Evolutionary conservation across 495 filamentous ascomycete genomes (phyloP), one percentile per base, ranked within the genome.

Genomic region (Bombardia bombarda): DNA sequence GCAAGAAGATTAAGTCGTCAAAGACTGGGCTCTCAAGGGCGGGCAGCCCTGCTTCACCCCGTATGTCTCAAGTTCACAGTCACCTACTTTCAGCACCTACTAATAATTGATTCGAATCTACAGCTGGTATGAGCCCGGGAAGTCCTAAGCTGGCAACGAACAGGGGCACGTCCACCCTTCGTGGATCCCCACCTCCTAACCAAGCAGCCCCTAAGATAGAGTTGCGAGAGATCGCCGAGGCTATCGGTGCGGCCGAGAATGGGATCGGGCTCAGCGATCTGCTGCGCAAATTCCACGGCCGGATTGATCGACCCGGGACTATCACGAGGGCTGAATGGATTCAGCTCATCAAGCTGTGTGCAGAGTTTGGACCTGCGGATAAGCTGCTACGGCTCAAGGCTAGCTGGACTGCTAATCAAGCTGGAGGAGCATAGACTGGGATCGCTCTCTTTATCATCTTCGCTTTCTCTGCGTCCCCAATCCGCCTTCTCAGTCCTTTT

Each of bases 1-100:
- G 75, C 51, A 82, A 80, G 62, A 86, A 83, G 54, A 61, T 87
- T 48, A 84, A 79, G 61, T 61, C 86, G 45, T 16, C 57, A 12
- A 49, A 38, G 8, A 40, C 49, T 13, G 53, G 52, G 18, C 26
- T 70, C 69, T 31, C 69, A 65, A 33, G 63, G 62, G 40, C 66
- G 39, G 49, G 56, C 45, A 49, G 74, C 60, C n/a, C n/a, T n/a
- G n/a, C n/a, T n/a, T n/a, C n/a, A 62, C 79, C 61, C 53, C 70
- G 56, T 50, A 77, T 50, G 53, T 78, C 61, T 56, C 82, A 64
- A 76, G 71, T 43, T 78, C 74, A 43, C 60, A 50, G 17, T 65
- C 64, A 13, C 23, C 38, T n/a, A 42, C 57, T 62, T 53, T 38
- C 52, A 12, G 18, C 20, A 19, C 28, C 14, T 32, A 8, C 3